Evolutionary conservation across 805 yeast species (phyloP), one percentile per base, ranked within the genome.

Genomic region (Candida nanaspora): DNA sequence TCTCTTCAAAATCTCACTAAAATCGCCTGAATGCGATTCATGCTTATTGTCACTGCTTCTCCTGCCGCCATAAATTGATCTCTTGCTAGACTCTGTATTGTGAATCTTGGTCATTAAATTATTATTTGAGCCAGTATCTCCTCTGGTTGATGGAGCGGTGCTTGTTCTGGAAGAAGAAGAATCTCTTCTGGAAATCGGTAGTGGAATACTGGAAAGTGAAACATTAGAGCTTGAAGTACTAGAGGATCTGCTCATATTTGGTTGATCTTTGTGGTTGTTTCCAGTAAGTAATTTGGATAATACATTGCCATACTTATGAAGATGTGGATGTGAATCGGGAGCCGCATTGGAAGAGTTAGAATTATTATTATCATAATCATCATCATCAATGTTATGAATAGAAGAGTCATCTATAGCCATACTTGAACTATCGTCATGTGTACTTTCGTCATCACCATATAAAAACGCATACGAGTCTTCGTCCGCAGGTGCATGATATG

Each of bases 1-100:
- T 37, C 80, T 53, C 16, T 59, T 51, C 40, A 71, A 61, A 52
- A 74, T 69, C 23, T 65, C 50, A 2, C 60, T 40, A 11, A 74
- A 55, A 40, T 69, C 70, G 46, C 66, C 70, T 6, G 44, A 41
- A 11, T 46, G 47, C 9, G n/a, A 3, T n/a, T 29, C 16, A 10
- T 7, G 6, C 18, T 3, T 3, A 14, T 18, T 11, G 22, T 21
- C 26, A 33, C 4, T 29, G 14, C n/a, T 11, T 11, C n/a, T 29
- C 32, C 19, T 31, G 7, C 33, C 33, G 10, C 9, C 22, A 31
- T 16, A 14, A 31, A 10, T 5, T 3, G 22, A 10, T 18, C 3
- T 3, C n/a, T n/a, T n/a, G n/a, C n/a, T n/a, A n/a, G n/a, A n/a
- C n/a, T n/a, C n/a, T n/a, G n/a, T n/a, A n/a, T n/a, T n/a, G n/a